Base-by-base conservation (phyloP, 1,284 basidiomycete species). In the Puccinia hordei region DNA sequence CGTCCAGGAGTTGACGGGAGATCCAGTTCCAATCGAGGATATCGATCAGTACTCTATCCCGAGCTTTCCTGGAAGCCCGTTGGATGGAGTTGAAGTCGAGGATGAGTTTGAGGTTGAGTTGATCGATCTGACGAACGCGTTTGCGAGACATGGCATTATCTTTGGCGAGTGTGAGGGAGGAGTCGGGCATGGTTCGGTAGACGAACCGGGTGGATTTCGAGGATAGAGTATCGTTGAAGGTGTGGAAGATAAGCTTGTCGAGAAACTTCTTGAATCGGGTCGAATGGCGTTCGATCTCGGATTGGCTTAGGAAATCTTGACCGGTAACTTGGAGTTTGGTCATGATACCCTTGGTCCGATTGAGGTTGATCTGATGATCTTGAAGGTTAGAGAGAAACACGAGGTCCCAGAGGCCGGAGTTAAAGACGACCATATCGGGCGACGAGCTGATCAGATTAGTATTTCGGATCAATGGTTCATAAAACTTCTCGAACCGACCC, bases 341-440 rank as follows among this genome's bases (percentile, higher is more conserved):
- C 33, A 24, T 46, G 30, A 57, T 57, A 1, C 49, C 49, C 35
- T 55, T 19, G 53, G 51, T 35, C 3, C 71, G 71, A 33, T 57
- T 68, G n/a, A 49, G 66, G 15, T 3, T 22, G 66, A 68, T 68
- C 41, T 68, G 24, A 22, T 44, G 41, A 22, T 68, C 66, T 49
- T 30, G 3, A 24, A 24, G 71, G 33, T 73, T 73, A 27, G 71
- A 53, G 35, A 73, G 71, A 19, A 51, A 73, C 17, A 73, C 71
- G 27, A 73, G 51, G 33, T 73, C 71, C 71, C 71, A 73, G 35
- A 73, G 51, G 22, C 71, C 71, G 10, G 71, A 73, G 33, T 73
- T 73, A n/a, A 73, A 73, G 49, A 73, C 53, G 46, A 73, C 53
- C 49, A 73, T 41, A 27, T 73, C 71, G 13, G 71, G 71, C 15